Base-by-base conservation (phyloP, 2,329 filamentous ascomycete genomes). In the Fusarium sp. region DNA sequence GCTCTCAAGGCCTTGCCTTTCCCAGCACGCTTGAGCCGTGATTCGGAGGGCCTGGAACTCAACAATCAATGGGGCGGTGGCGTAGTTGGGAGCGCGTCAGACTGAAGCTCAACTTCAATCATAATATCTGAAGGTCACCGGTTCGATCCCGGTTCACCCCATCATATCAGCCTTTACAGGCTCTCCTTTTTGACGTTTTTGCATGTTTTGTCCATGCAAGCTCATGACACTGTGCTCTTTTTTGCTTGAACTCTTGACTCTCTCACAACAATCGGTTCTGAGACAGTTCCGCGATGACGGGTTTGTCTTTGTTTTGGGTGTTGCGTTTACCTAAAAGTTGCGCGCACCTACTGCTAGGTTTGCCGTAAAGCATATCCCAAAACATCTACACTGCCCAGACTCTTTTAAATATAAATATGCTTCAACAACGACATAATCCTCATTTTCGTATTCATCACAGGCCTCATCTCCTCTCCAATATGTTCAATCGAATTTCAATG, bases 101-200 rank as follows among this genome's bases (percentile, higher is more conserved):
- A 54, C 50, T 54, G 50, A 54, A 54, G 50, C 50, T 54, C 50
- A 54, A 54, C 50, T 54, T 54, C 50, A 54, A 54, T 54, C 29
- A 33, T 33, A 33, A 22, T 54, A 54, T 54, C 50, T 54, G 50
- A 54, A 54, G 50, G 50, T 54, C 50, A 54, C 50, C 50, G 50
- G 50, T 54, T 54, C 50, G 50, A 54, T 54, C 50, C 50, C 50
- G 50, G 50, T 54, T 54, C 50, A 54, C 50, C 50, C 50, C 50
- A 54, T 29, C 27, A 10, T 1, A 25, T 27, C 8, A 31, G 50
- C 50, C 27, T 33, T 14, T 0, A 33, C 4, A 10, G 50, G 50
- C 27, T 16, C 13, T 16, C 5, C 2, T 33, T 54, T 54, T 54
- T 20, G 18, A 7, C 16, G 1, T 13, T 29, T 47, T 47, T 27